phyloP scores from a whole-genome alignment of 148 eudicot genomes.

The Cornus kousa region DNA sequence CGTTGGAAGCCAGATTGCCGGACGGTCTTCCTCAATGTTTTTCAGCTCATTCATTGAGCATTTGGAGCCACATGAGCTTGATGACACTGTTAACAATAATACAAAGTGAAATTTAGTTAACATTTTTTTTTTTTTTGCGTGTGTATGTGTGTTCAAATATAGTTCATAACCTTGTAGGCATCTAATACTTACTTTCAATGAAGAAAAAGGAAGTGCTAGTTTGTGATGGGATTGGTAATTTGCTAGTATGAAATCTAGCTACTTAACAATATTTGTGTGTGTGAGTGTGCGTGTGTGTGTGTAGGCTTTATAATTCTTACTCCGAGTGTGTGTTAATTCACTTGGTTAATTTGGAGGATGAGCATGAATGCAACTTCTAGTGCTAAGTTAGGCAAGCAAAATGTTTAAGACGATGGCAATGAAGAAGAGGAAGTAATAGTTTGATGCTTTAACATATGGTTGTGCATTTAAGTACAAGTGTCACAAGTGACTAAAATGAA shows the following conservation, averaged over 20 bases:
- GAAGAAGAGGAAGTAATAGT: background rate
- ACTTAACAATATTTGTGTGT: too few species aligned
- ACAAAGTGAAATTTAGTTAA: background rate
- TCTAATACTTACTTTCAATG: background rate
- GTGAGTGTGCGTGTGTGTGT: too few species aligned
- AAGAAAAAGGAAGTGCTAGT: too few species aligned
- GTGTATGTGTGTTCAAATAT: background rate
- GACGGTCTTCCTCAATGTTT: constrained; percentile 59
- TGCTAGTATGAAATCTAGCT: too few species aligned
- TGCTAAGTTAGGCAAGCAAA: background rate
- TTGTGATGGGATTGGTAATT: too few species aligned
- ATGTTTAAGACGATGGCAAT: background rate
- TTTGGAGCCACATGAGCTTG: constrained; percentile 6
- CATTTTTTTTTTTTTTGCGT: background rate
- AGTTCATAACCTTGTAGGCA: too few species aligned
- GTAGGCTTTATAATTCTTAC: background rate
- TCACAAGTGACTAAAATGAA: background rate
- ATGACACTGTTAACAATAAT: constrained; percentile 14
- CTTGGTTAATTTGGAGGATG: background rate
- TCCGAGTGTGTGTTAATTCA: background rate
- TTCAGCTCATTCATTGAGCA: constrained; percentile 34
- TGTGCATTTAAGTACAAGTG: background rate
- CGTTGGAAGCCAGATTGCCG: constrained; percentile 46
- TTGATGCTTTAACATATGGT: background rate
- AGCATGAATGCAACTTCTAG: background rate